These are phyloP conservation scores for Lachancea fermentati DNA, from an alignment of 805 yeast species.

Conservation along the genomic window DNA sequence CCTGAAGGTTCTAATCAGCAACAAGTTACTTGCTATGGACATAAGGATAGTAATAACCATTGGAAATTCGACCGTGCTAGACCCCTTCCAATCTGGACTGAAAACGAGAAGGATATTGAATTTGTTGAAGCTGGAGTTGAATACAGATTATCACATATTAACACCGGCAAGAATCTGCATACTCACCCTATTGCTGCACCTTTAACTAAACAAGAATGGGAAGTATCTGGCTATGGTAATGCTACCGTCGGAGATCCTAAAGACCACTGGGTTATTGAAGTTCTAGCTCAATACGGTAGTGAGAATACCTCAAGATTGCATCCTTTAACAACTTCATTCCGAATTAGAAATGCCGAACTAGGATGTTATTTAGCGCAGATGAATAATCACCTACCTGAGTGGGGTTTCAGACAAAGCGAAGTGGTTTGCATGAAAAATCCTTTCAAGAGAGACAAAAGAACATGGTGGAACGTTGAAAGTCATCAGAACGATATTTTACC, in stretches of 20 bases:
- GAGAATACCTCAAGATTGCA: constrained; percentile 53
- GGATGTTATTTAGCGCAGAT: constrained; percentile 79
- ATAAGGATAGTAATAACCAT: constrained; percentile 80
- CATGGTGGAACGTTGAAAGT: constrained; percentile 84
- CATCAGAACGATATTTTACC: constrained; percentile 61
- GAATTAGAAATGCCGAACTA: constrained; percentile 55
- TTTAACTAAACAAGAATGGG: constrained; percentile 57
- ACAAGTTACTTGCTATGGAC: constrained; percentile 89
- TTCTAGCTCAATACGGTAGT: constrained; percentile 55
- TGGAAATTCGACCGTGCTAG: constrained; percentile 67
- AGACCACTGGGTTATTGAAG: constrained; percentile 88
- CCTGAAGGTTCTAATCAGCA: constrained; percentile 94
- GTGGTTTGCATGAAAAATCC: constrained; percentile 62
- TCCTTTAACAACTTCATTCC: constrained; percentile 70
- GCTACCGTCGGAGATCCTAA: constrained; percentile 65
- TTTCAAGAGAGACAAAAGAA: constrained; percentile 69
- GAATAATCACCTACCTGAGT: constrained; percentile 61
- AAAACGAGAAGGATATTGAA: constrained; percentile 29
- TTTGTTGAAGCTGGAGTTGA: constrained; percentile 55
- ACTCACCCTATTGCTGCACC: constrained; percentile 80
- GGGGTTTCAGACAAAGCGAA: constrained; percentile 86
- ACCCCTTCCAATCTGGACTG: constrained; percentile 29
- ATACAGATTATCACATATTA: constrained; percentile 66
- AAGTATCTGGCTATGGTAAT: constrained; percentile 85
- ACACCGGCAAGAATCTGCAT: constrained; percentile 71